Evolutionary conservation across 371 early-diverging fungal genomes (phyloP).

Genomic region (Paraphysoderma sedebokerense): DNA sequence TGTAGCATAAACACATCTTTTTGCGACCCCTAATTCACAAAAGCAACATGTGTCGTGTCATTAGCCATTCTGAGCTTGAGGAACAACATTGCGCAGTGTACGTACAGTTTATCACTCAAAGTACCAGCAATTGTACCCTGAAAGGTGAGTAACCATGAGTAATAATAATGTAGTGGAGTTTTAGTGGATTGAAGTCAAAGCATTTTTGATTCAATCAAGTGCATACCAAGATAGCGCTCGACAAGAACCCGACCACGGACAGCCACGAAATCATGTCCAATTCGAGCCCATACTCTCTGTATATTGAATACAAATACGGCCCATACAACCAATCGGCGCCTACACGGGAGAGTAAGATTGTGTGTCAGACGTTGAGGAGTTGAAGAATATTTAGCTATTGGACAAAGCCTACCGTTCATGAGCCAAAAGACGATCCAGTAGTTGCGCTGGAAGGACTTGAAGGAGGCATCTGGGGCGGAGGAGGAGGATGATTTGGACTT

Average conservation of each 20-base stretch:
- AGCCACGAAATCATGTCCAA: slow-evolving; percentile 16
- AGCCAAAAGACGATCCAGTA: too few relatives aligned
- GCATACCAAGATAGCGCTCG: slow-evolving; percentile 17
- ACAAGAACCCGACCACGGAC: slow-evolving; percentile 20
- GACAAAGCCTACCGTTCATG: too few relatives aligned
- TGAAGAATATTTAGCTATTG: too few relatives aligned
- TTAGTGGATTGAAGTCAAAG: slow-evolving; percentile 5
- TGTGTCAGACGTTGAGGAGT: neutral
- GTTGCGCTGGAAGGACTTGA: too few relatives aligned
- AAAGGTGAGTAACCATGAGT: neutral
- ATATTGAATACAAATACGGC: slow-evolving; percentile 20
- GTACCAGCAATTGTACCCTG: neutral
- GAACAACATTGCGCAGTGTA: neutral
- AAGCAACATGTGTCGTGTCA: neutral
- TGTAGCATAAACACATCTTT: slow-evolving; percentile 11
- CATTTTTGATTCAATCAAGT: neutral
- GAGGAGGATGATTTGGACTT: too few relatives aligned
- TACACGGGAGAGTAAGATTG: neutral
- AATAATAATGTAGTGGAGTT: neutral
- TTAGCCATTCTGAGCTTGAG: too few relatives aligned
- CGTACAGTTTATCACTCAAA: neutral
- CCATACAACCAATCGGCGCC: slow-evolving; percentile 23
- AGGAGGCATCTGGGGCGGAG: too few relatives aligned
- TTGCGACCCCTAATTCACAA: slow-evolving; percentile 13
- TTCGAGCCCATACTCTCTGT: slow-evolving; percentile 14